phyloP scores from a whole-genome alignment of 164 flowering plant species.

The Vitis vinifera region DNA sequence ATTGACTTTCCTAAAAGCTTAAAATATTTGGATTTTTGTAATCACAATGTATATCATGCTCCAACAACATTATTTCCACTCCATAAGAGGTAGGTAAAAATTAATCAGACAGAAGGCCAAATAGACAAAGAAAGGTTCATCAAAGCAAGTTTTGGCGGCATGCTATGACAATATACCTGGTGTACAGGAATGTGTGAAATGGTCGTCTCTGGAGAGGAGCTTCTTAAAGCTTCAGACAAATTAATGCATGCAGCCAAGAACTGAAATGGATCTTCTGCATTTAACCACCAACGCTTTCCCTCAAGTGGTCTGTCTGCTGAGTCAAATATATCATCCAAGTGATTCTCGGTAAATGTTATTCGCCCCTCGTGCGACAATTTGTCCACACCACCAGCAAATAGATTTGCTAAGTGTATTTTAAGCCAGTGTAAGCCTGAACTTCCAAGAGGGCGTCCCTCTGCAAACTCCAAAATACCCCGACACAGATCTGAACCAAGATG shows the following conservation, averaged over 20 bases:
- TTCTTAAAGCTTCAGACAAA: slow-evolving; percentile 81
- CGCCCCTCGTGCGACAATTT: slow-evolving; percentile 83
- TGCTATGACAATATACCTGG: slow-evolving; percentile 29
- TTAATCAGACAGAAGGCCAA: neutral
- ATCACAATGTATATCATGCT: neutral
- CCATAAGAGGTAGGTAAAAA: neutral
- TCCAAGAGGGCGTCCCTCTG: slow-evolving; percentile 94
- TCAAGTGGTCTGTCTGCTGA: slow-evolving; percentile 96
- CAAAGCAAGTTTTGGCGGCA: neutral
- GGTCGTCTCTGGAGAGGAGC: slow-evolving; percentile 72
- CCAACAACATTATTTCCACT: neutral
- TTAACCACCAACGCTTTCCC: slow-evolving; percentile 94
- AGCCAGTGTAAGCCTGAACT: slow-evolving; percentile 87
- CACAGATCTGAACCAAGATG: slow-evolving; percentile 98
- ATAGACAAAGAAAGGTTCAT: neutral
- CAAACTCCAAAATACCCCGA: slow-evolving; percentile 89
- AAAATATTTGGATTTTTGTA: neutral
- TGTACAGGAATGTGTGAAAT: slow-evolving; percentile 60
- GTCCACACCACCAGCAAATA: slow-evolving; percentile 94
- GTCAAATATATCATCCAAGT: slow-evolving; percentile 85
- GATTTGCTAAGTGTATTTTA: slow-evolving; percentile 92
- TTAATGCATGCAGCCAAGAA: slow-evolving; percentile 53
- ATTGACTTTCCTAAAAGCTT: neutral
- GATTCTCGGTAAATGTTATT: slow-evolving; percentile 78
- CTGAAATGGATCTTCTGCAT: slow-evolving; percentile 97